A percentile compares a stretch with the other conserved stretches of the same genome.
phyloP scores from a whole-genome alignment of 495 filamentous ascomycete genomes.

The Pyrenopolyporus hunteri region DNA sequence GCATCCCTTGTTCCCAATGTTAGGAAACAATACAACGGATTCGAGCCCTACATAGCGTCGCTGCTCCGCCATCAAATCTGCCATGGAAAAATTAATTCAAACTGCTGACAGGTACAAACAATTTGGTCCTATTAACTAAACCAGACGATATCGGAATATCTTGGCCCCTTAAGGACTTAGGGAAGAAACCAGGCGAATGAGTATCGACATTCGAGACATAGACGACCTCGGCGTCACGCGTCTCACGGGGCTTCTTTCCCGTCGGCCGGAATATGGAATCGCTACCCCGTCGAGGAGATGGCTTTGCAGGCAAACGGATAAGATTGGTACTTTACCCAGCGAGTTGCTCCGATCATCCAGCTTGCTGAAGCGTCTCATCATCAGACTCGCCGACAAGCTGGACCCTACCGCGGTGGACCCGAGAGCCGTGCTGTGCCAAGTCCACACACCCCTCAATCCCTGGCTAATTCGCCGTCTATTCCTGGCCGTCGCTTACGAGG shows the following conservation, averaged over 20 bases:
- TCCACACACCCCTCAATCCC: conserved; percentile 45
- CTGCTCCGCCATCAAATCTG: background rate
- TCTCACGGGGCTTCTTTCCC: conserved; percentile 37
- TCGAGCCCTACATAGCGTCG: conserved; percentile 16
- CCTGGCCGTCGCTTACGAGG: conserved; percentile 44
- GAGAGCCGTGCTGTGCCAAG: conserved; percentile 42
- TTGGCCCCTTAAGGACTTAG: background rate
- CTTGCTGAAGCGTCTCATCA: conserved; percentile 34
- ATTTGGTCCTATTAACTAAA: background rate
- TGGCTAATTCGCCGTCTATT: conserved; percentile 46
- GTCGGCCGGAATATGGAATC: conserved; percentile 40
- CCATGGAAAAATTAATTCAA: background rate
- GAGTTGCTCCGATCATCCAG: conserved; percentile 28
- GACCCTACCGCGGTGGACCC: conserved; percentile 33
- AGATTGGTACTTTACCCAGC: conserved; percentile 30
- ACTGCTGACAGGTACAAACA: background rate
- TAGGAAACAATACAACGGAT: conserved; percentile 16
- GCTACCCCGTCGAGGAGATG: conserved; percentile 40
- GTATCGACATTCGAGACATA: conserved; percentile 28
- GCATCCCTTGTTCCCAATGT: conserved; percentile 9
- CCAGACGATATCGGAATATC: conserved; percentile 1
- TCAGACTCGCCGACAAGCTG: conserved; percentile 32
- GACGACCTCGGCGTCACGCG: conserved; percentile 18
- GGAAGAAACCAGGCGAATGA: conserved; percentile 23
- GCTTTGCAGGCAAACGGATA: conserved; percentile 35